These are phyloP conservation scores for Smittium culicis DNA, from an alignment of 371 early-diverging fungal species.

Conservation along the genomic window DNA sequence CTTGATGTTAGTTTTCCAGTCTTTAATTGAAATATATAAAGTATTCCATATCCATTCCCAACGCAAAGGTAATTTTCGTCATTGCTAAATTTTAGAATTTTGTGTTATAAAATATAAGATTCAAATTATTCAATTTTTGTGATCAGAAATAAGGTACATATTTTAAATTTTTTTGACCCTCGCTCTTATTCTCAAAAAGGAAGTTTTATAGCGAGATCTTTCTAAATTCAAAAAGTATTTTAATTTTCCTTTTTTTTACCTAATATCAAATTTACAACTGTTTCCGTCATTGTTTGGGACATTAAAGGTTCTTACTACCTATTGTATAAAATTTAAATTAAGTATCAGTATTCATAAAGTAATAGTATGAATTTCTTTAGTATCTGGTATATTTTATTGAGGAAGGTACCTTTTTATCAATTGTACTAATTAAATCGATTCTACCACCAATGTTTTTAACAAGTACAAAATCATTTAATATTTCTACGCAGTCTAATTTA, in stretches of 20 bases:
- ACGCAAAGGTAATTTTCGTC: conserved; percentile 58
- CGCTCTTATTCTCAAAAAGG: too few relatives aligned
- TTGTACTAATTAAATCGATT: conserved; percentile 56
- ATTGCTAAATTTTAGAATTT: conserved; percentile 17
- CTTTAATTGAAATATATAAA: conserved; percentile 50
- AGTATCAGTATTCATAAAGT: too few relatives aligned
- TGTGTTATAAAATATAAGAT: not conserved
- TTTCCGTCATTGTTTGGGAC: conserved; percentile 38
- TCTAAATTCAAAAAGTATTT: too few relatives aligned
- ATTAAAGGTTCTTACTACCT: conserved; percentile 31
- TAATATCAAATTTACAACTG: conserved; percentile 45
- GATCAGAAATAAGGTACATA: too few relatives aligned
- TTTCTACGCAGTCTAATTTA: conserved; percentile 45
- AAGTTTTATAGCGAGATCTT: too few relatives aligned
- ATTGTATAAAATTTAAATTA: not conserved
- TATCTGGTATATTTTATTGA: too few relatives aligned
- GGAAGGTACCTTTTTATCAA: conserved; percentile 22
- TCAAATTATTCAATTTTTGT: not conserved
- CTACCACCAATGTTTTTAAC: conserved; percentile 60
- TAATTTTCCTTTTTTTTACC: not conserved
- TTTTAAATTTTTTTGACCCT: too few relatives aligned
- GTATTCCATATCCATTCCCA: conserved; percentile 53
- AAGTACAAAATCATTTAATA: conserved; percentile 45
- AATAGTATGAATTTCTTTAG: too few relatives aligned
- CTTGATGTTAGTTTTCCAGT: conserved; percentile 47